These are phyloP conservation scores for Gentiana straminea DNA, from an alignment of 257 asterid species.

Conservation along the genomic window DNA sequence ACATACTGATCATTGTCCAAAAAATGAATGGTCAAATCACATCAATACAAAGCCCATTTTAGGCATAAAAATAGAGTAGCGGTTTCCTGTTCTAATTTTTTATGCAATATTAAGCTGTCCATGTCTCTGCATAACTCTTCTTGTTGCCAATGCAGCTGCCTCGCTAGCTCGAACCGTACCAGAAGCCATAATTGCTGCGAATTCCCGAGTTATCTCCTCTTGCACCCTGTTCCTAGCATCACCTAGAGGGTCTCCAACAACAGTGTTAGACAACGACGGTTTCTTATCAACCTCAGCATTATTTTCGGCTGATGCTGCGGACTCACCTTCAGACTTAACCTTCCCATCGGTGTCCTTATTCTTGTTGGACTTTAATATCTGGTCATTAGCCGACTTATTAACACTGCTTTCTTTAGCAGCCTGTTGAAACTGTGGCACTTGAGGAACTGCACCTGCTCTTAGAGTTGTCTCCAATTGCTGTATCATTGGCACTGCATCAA, in stretches of 20 bases:
- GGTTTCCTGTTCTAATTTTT: constrained; percentile 22
- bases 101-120: constrained; percentile 52
- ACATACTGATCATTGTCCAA: too few relatives aligned
- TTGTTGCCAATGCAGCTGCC: constrained; percentile 91
- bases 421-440: constrained; percentile 61
- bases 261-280: constrained; percentile 10
- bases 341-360: constrained; percentile 5
- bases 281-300: constrained; percentile 13
- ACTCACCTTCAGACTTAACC: constrained; percentile 6
- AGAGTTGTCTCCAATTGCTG: constrained; percentile 69
- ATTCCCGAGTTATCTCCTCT: constrained; percentile 73
- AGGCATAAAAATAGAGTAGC: background rate
- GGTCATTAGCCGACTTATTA: constrained; percentile 8
- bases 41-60: background rate
- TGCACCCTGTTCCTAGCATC: constrained; percentile 75
- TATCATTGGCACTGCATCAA: constrained; percentile 80
- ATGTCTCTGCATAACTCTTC: constrained; percentile 76
- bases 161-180: constrained; percentile 91
- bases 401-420: constrained; percentile 16
- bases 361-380: constrained; percentile 6
- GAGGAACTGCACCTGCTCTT: constrained; percentile 80
- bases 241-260: constrained; percentile 49
- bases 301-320: constrained; percentile 4
- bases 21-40: background rate
- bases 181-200: constrained; percentile 81